These are phyloP conservation scores for Candida insectorum DNA, from an alignment of 805 yeast species.

Conservation along the genomic window DNA sequence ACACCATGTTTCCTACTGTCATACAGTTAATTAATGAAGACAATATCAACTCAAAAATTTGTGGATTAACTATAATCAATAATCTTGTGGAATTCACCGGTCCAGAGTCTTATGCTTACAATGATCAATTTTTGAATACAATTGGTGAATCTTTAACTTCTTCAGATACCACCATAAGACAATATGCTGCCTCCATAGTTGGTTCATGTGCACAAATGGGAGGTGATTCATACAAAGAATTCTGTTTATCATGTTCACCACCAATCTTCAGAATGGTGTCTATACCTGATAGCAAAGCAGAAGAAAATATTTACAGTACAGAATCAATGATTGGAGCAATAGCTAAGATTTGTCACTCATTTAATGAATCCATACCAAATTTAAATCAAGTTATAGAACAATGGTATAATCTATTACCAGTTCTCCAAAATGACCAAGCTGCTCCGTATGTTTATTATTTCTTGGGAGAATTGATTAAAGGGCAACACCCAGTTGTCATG, in stretches of 20 bases:
- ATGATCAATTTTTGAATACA: slow-evolving; percentile 60
- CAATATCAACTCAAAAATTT: slow-evolving; percentile 64
- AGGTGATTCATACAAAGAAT: slow-evolving; percentile 55
- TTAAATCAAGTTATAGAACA: slow-evolving; percentile 59
- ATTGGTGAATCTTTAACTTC: slow-evolving; percentile 66
- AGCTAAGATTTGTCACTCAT: slow-evolving; percentile 73
- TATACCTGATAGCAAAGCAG: slow-evolving; percentile 80
- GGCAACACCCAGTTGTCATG: slow-evolving; percentile 53
- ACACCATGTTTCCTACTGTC: slow-evolving; percentile 59
- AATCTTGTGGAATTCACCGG: slow-evolving; percentile 83
- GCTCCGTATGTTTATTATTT: slow-evolving; percentile 82
- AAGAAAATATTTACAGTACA: slow-evolving; percentile 80
- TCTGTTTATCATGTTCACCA: slow-evolving; percentile 67
- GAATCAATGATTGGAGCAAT: slow-evolving; percentile 82
- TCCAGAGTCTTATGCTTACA: slow-evolving; percentile 57
- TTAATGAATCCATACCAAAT: slow-evolving; percentile 57
- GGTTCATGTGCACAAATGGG: slow-evolving; percentile 88
- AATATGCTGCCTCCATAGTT: slow-evolving; percentile 79
- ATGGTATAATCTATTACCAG: slow-evolving; percentile 84
- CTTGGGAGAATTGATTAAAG: slow-evolving; percentile 66
- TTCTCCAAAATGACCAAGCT: slow-evolving; percentile 80
- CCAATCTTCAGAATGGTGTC: slow-evolving; percentile 69
- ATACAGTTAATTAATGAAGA: slow-evolving; percentile 61
- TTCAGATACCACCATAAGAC: slow-evolving; percentile 72
- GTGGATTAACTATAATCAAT: slow-evolving; percentile 76